Evolutionary conservation across 78 protist species (phyloP).

Genomic region (Dictyostelium discoideum): DNA sequence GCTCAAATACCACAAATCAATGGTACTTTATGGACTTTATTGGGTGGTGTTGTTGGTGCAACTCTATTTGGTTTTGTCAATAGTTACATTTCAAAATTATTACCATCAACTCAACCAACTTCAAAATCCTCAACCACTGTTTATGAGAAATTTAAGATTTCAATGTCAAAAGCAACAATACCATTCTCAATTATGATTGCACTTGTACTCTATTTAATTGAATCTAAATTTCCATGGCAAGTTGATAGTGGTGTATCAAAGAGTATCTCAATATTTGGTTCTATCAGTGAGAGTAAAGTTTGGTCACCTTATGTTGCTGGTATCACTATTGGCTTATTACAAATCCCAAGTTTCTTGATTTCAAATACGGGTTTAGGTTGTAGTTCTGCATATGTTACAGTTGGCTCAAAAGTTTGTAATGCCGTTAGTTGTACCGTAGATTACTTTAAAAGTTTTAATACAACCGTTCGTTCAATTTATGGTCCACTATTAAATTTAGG

Average conservation of each 20-base stretch:
- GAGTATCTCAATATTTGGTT: neutral
- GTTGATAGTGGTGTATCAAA: neutral
- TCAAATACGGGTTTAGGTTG: slow-evolving; percentile 26
- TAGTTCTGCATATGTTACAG: slow-evolving; percentile 29
- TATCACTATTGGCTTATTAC: slow-evolving; percentile 29
- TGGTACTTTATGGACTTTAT: slow-evolving; percentile 21
- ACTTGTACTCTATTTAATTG: slow-evolving; percentile 5
- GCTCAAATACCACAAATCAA: slow-evolving; percentile 58
- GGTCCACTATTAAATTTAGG: slow-evolving; percentile 52
- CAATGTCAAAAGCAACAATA: slow-evolving; percentile 16
- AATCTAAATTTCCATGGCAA: slow-evolving; percentile 43
- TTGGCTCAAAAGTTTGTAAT: slow-evolving; percentile 18
- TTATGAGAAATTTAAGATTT: neutral
- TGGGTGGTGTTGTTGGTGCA: slow-evolving; percentile 71
- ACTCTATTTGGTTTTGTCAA: slow-evolving; percentile 3
- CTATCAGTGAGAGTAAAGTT: neutral
- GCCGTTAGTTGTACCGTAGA: neutral
- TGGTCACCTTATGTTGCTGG: slow-evolving; percentile 78
- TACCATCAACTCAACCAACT: neutral
- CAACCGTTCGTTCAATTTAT: neutral
- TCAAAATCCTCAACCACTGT: neutral
- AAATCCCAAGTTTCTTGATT: slow-evolving; percentile 29
- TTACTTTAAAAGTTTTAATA: slow-evolving; percentile 36
- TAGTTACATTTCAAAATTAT: neutral
- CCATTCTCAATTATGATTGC: slow-evolving; percentile 26